Evolutionary conservation across 768 basidiomycete genomes (phyloP).

Genomic region (Chalciporus chontae): DNA sequence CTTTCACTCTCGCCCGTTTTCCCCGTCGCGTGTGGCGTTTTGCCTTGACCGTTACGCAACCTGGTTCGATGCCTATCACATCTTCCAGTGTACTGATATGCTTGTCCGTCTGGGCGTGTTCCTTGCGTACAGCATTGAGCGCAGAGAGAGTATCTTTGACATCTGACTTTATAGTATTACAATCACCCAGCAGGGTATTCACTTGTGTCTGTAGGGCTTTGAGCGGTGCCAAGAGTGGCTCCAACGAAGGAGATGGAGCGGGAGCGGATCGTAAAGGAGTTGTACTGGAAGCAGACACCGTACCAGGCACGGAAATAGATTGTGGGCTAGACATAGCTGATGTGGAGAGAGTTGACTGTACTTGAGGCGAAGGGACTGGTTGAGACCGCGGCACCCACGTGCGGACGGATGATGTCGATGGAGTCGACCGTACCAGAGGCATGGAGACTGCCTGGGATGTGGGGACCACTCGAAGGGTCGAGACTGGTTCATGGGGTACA

Average conservation of each 20-base stretch:
- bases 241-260: neutral
- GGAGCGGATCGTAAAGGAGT: neutral
- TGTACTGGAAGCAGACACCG: neutral
- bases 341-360: neutral
- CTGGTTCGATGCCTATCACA: constrained; percentile 11
- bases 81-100: constrained; percentile 12
- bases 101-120: constrained; percentile 10
- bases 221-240: constrained; percentile 1
- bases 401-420: no score
- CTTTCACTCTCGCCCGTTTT: neutral
- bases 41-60: neutral
- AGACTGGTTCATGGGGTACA: no score
- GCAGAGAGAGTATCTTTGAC: constrained; percentile 15
- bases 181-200: constrained; percentile 5
- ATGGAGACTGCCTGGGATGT: no score
- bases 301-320: neutral
- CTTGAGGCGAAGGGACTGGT: neutral
- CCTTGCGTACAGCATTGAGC: constrained; percentile 12
- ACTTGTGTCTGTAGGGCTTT: constrained; percentile 16
- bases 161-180: constrained; percentile 8
- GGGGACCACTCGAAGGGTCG: no score
- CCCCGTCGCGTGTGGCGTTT: neutral
- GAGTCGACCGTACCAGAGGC: no score
- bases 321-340: neutral
- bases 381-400: neutral